Base-by-base conservation (phyloP, 2,329 filamentous ascomycete species). In the Claviceps monticola region DNA sequence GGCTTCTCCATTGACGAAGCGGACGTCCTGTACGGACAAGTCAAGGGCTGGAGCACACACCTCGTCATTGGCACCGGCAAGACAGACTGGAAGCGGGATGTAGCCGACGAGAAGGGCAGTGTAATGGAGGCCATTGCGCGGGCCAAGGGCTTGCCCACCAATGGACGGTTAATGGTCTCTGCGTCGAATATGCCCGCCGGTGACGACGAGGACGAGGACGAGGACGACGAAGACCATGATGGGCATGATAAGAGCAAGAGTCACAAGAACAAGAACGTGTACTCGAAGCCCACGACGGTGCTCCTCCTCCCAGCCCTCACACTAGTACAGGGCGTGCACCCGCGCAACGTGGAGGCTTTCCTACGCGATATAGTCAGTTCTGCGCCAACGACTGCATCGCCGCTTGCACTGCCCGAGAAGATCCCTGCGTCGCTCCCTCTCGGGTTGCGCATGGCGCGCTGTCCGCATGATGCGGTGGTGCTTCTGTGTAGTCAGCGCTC, bases 21-120 rank as follows among this genome's bases (percentile, higher is more conserved):
- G 6, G 88, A 95, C 63, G 73, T 82, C 60, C 71, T 98, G 48
- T 97, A 94, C 64, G 93, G 91, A 1, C 75, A 86, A 54, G 79
- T 96, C 56, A 86, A 88, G 62, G 88, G 82, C 38, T 97, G 88
- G 86, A 83, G 80, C 61, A 93, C 89, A 19, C 93, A 98, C 68
- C 65, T 95, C 55, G 72, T 98, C 36, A 88, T 97, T 16, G 93
- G 88, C 23, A 98, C 93, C n/a, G 88, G 89, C 55, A 95, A 96
- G 78, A 78, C 83, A 26, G 93, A 98, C 68, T 98, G 93, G 93
- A 85, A 91, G 62, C 72, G 87, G 54, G 85, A 95, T 70, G 87
- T 95, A 46, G 81, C 79, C 52, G 86, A 97, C 63, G 93, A 97
- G 73, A 83, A 86, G 67, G 86, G 85, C 5, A 88, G 84, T 63